phyloP scores from a whole-genome alignment of 108 stramenopile species.

The Conticribra guillardii region DNA sequence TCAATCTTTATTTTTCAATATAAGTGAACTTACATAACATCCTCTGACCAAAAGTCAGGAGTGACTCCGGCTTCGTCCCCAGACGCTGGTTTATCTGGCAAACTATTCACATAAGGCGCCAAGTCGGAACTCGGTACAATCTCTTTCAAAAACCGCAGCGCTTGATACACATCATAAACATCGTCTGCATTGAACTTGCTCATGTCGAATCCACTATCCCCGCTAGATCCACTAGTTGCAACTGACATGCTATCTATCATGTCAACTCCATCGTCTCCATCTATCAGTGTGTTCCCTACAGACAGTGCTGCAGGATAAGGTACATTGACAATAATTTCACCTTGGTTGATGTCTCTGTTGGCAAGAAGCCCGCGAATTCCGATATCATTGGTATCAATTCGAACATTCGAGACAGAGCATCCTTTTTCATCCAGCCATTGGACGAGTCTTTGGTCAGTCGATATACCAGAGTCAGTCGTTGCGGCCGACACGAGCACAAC shows the following conservation, averaged over 20 bases:
- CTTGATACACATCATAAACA: conserved; percentile 29
- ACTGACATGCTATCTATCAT: background rate
- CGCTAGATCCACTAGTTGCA: background rate
- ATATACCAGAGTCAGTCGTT: too few species aligned
- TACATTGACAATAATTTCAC: conserved; percentile 17
- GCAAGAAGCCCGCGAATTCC: conserved; percentile 20
- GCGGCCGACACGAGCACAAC: too few species aligned
- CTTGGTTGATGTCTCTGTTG: conserved; percentile 3
- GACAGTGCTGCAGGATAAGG: conserved; percentile 13
- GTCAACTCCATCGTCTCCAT: background rate
- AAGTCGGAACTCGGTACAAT: background rate
- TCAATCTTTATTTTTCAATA: too few species aligned
- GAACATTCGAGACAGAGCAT: background rate
- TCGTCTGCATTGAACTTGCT: conserved; percentile 1
- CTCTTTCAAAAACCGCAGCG: conserved; percentile 13
- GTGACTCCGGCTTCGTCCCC: conserved; percentile 18
- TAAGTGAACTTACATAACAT: background rate
- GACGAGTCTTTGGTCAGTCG: background rate
- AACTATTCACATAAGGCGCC: conserved; percentile 11
- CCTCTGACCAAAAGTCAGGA: conserved; percentile 26
- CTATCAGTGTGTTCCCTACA: conserved; percentile 5
- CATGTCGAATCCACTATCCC: background rate
- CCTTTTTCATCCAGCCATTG: background rate
- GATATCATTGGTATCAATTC: conserved; percentile 6
- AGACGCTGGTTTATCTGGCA: conserved; percentile 10